These are phyloP conservation scores for Phaeodactylum tricornutum DNA, from an alignment of 108 stramenopile genomes.

Conservation along the genomic window DNA sequence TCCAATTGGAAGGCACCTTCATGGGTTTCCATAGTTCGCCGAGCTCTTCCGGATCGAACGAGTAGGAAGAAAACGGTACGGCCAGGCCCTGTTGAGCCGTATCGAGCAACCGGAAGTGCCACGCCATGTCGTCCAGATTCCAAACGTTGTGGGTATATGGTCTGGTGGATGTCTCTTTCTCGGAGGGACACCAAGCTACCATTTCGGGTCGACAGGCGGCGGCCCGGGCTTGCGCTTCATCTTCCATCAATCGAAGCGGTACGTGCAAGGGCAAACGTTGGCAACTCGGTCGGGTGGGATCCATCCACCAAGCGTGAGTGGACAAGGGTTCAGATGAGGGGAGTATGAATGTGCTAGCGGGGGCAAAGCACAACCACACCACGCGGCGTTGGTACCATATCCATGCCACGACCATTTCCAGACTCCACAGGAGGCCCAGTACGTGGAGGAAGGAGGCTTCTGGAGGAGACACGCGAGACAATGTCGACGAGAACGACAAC, in stretches of 20 bases:
- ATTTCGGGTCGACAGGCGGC: constrained; percentile 21
- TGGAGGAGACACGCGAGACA: too few species aligned
- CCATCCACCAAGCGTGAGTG: constrained; percentile 36
- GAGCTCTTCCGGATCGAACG: not conserved
- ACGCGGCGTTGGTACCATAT: too few species aligned
- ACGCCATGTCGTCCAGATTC: constrained; percentile 8
- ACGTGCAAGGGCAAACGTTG: constrained; percentile 38
- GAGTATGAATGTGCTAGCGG: too few species aligned
- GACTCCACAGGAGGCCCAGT: too few species aligned
- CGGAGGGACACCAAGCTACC: constrained; percentile 4
- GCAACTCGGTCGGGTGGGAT: constrained; percentile 24
- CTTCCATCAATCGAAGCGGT: constrained; percentile 22
- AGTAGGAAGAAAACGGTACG: not conserved
- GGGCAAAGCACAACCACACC: too few species aligned
- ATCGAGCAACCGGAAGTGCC: constrained; percentile 23
- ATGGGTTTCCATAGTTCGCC: constrained; percentile 18
- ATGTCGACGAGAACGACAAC: too few species aligned
- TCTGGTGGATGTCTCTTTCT: not conserved
- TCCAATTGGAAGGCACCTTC: constrained; percentile 40
- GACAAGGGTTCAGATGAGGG: too few species aligned
- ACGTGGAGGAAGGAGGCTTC: too few species aligned
- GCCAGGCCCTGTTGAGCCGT: constrained; percentile 28
- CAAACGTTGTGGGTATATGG: constrained; percentile 11
- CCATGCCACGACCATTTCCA: too few species aligned
- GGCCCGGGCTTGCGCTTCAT: constrained; percentile 16